phyloP scores from a whole-genome alignment of 345 rosid genomes.

The Rubroshorea leprosula region DNA sequence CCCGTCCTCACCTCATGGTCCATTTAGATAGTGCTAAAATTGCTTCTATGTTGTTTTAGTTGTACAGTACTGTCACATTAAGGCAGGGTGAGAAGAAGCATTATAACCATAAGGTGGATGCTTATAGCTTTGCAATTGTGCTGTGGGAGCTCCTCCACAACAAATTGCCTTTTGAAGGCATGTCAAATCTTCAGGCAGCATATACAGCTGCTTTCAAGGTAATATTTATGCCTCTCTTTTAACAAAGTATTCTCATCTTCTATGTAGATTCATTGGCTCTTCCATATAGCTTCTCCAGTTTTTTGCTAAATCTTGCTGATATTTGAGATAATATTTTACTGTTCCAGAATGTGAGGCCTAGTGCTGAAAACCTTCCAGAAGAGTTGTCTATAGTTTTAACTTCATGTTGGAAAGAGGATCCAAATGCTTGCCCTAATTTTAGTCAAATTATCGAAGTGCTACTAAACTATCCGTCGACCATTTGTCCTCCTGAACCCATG shows the following conservation, averaged over 20 bases:
- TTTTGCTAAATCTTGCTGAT: not conserved
- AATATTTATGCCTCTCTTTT: not conserved
- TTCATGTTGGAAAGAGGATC: conserved; percentile 93
- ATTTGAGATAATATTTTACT: conserved; percentile 8
- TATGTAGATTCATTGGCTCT: not conserved
- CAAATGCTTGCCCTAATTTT: conserved; percentile 81
- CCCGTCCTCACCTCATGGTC: no score
- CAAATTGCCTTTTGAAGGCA: conserved; percentile 90
- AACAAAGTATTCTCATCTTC: no score
- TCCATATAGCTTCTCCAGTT: not conserved
- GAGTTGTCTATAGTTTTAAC: conserved; percentile 73
- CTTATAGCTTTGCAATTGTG: conserved; percentile 94
- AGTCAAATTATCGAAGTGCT: conserved; percentile 80
- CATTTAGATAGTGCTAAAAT: no score
- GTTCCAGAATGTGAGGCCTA: conserved; percentile 81
- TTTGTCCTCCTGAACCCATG: conserved; percentile 48
- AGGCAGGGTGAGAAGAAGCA: conserved; percentile 96
- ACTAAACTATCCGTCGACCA: conserved; percentile 50
- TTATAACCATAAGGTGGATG: conserved; percentile 93
- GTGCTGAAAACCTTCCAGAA: conserved; percentile 74
- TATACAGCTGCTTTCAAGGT: conserved; percentile 97
- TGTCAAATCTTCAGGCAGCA: conserved; percentile 98
- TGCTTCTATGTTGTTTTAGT: conserved; percentile 42
- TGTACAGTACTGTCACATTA: no score
- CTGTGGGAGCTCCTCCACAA: conserved; percentile 97